Evolutionary conservation across 106 monocot species (phyloP), one percentile per base, ranked within the genome.

Genomic region (Phalaenopsis equestris): DNA sequence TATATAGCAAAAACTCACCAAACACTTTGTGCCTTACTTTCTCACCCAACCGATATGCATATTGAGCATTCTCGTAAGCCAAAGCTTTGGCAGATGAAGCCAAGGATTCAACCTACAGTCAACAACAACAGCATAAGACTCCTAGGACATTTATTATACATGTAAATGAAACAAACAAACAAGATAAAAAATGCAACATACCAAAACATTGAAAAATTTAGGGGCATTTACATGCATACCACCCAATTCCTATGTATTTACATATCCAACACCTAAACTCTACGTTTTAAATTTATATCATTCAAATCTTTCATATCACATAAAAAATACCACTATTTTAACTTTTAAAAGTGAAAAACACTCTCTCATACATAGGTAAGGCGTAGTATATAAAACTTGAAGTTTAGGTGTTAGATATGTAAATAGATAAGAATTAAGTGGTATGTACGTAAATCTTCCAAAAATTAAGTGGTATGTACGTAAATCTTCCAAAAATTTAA

Each of bases 11-110:
- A 81, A 6, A 75, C 87, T 79, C 78, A 98, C 98, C 92, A 80
- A 92, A 94, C 16, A 83, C 79, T 73, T 91, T 93, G 73, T 98
- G 98, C 15, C 82, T 86, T 76, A 98, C 92, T 89, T 84, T 90
- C 79, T 98, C 92, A 36, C 98, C 98, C 42, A 98, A 77, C 73
- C 98, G 90, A 91, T 94, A 98, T 79, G 87, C 83, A 90, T 98
- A 98, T 78, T 91, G 74, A 14, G 85, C 81, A 81, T 91, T 98
- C 83, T 89, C 85, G 89, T 84, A 91, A 17, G 87, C 92, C 80
- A 98, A 86, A 76, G 92, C 94, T 80, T 91, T 98, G 67, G 94
- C 98, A 37, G 94, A 94, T 83, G 86, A 90, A 79, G 92, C 94
- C 84, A 96, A 79, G 75, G 91, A 91, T 55, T 96, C 96, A 42